Percentiles rank a stretch among this genome's conserved stretches.
Evolutionary conservation across 2,329 filamentous ascomycete species (phyloP).

Genomic region (Cytospora leucostoma): DNA sequence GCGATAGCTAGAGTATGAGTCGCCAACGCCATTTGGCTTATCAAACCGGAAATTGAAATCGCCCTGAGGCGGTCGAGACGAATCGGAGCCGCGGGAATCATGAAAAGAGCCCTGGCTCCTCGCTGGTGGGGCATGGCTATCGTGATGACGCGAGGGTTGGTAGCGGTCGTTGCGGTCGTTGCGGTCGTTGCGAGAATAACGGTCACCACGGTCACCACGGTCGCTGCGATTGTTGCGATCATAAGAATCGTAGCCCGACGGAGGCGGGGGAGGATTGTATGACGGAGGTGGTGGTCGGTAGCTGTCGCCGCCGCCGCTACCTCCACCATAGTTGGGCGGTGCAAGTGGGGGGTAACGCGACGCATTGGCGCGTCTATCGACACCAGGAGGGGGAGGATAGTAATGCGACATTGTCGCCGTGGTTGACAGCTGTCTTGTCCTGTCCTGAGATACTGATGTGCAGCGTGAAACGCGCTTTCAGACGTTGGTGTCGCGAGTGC

Average conservation of each 20-base stretch:
- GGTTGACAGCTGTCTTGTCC: background rate
- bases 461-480: slow-evolving; percentile 14
- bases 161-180: slow-evolving; percentile 28
- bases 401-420: slow-evolving; percentile 23
- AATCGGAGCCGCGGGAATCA: slow-evolving; percentile 20
- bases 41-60: slow-evolving; percentile 60
- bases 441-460: background rate
- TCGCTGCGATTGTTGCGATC: slow-evolving; percentile 13
- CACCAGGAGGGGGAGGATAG: slow-evolving; percentile 26
- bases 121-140: slow-evolving; percentile 14
- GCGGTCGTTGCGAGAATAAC: slow-evolving; percentile 15
- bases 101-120: slow-evolving; percentile 13
- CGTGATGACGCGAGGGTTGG: slow-evolving; percentile 19
- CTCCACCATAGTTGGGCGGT: slow-evolving; percentile 5
- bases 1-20: slow-evolving; percentile 39
- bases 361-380: slow-evolving; percentile 21
- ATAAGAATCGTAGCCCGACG: slow-evolving; percentile 26
- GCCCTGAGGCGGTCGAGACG: slow-evolving; percentile 43
- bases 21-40: slow-evolving; percentile 51
- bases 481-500: background rate
- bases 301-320: slow-evolving; percentile 4
- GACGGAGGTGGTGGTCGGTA: slow-evolving; percentile 24
- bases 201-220: slow-evolving; percentile 21
- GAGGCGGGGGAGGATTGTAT: slow-evolving; percentile 20
- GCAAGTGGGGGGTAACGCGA: slow-evolving; percentile 18